phyloP scores from a whole-genome alignment of 2,329 filamentous ascomycete genomes.

The Verticillium klebahnii region DNA sequence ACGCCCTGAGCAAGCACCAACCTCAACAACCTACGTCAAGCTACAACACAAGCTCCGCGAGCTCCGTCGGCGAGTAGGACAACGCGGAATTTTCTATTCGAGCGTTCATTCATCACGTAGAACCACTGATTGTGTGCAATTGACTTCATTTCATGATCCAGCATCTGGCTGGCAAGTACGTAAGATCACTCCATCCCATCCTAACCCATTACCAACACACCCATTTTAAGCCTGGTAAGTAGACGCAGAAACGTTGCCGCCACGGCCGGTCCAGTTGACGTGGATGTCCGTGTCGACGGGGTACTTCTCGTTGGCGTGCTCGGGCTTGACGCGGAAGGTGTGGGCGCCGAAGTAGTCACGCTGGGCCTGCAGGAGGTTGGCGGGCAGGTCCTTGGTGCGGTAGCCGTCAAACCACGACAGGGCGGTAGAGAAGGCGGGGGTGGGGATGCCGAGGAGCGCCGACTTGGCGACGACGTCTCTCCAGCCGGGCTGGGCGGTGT shows the following conservation, averaged over 20 bases:
- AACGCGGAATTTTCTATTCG: too few species aligned
- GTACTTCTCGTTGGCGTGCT: conserved; percentile 73
- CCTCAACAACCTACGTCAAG: too few species aligned
- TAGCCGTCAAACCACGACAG: conserved; percentile 99
- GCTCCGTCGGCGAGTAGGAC: too few species aligned
- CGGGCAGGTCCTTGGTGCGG: conserved; percentile 92
- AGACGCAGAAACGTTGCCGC: conserved; percentile 93
- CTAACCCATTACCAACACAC: conserved; percentile 1
- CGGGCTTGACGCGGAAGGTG: conserved; percentile 85
- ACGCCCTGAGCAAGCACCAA: background rate
- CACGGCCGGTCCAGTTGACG: conserved; percentile 99
- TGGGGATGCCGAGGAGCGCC: conserved; percentile 91
- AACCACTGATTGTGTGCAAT: conserved; percentile 2
- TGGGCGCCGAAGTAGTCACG: conserved; percentile 98
- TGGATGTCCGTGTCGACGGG: conserved; percentile 84
- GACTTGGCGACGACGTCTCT: conserved; percentile 87
- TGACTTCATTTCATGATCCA: conserved; percentile 11
- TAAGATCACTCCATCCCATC: background rate
- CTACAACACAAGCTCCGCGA: too few species aligned
- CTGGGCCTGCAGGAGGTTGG: conserved; percentile 98
- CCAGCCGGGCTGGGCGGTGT: conserved; percentile 92
- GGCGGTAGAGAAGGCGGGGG: conserved; percentile 92
- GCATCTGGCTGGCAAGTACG: conserved; percentile 7
- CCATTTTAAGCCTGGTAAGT: conserved; percentile 86
- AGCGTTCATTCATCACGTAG: background rate